Percentiles rank a stretch among this genome's conserved stretches.
phyloP scores from a whole-genome alignment of 1,139 yeast species.

The Pichia sp. region DNA sequence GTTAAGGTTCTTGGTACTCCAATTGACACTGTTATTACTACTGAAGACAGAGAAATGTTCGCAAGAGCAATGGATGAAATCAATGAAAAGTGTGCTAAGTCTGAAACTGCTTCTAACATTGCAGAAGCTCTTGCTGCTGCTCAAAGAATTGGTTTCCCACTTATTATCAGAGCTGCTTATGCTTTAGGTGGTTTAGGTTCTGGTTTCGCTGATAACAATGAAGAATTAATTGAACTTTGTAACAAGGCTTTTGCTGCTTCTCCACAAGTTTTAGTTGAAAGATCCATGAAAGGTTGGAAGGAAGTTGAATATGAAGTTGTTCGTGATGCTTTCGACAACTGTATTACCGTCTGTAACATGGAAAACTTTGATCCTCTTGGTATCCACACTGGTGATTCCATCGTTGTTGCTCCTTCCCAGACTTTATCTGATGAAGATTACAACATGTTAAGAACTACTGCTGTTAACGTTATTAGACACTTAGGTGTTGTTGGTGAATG shows the following conservation, averaged over 20 bases:
- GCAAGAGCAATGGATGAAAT: slow-evolving; percentile 95
- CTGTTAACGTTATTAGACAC: slow-evolving; percentile 96
- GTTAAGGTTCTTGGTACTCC: slow-evolving; percentile 97
- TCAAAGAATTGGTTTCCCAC: slow-evolving; percentile 87
- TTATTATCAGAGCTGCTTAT: slow-evolving; percentile 96
- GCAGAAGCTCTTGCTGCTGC: slow-evolving; percentile 87
- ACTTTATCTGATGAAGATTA: slow-evolving; percentile 96
- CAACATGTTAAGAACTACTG: slow-evolving; percentile 97
- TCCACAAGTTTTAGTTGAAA: slow-evolving; percentile 94
- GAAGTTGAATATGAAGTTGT: slow-evolving; percentile 99
- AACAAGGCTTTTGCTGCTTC: slow-evolving; percentile 92
- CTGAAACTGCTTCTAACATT: slow-evolving; percentile 78
- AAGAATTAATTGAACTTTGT: slow-evolving; percentile 81
- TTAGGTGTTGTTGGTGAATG: slow-evolving; percentile 99
- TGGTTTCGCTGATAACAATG: slow-evolving; percentile 92
- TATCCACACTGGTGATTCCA: slow-evolving; percentile 98
- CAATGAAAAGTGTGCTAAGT: slow-evolving; percentile 90
- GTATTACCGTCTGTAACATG: slow-evolving; percentile 99
- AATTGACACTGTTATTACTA: slow-evolving; percentile 91
- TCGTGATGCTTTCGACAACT: slow-evolving; percentile 95
- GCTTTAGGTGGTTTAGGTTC: slow-evolving; percentile 99
- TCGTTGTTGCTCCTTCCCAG: slow-evolving; percentile 98
- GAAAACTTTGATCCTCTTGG: slow-evolving; percentile 99
- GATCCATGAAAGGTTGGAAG: slow-evolving; percentile 99
- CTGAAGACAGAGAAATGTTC: slow-evolving; percentile 96